phyloP scores from a whole-genome alignment of 345 rosid species.

The Citrus glauca region DNA sequence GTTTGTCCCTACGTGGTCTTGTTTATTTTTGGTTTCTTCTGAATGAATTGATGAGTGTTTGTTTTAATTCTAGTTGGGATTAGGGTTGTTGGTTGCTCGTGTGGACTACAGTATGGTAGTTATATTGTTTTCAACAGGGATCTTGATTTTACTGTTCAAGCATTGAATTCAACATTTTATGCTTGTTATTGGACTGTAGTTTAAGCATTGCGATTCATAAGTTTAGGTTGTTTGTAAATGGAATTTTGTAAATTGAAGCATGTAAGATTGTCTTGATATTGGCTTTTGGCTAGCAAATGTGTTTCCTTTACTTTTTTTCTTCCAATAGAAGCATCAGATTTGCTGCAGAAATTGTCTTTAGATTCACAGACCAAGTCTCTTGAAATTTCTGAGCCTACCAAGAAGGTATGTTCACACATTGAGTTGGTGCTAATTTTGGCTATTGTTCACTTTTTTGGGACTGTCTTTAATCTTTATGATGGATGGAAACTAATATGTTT shows the following conservation, averaged over 20 bases:
- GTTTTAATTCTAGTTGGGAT: neutral
- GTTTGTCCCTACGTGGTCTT: neutral
- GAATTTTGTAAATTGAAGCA: neutral
- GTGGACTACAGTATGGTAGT: neutral
- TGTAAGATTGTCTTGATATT: neutral
- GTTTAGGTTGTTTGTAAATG: neutral
- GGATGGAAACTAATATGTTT: neutral
- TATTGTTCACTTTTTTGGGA: neutral
- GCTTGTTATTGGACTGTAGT: neutral
- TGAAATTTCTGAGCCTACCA: constrained; percentile 70
- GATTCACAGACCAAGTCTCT: constrained; percentile 61
- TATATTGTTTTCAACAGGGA: neutral
- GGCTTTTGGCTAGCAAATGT: neutral
- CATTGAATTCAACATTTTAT: neutral
- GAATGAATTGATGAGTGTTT: neutral
- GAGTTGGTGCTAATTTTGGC: neutral
- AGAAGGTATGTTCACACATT: constrained; percentile 38
- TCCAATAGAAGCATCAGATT: constrained; percentile 65
- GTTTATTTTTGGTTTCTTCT: neutral
- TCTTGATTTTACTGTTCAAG: neutral
- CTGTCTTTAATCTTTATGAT: neutral
- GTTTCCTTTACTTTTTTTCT: constrained; percentile 47
- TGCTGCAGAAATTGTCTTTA: constrained; percentile 71
- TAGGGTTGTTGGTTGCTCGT: neutral
- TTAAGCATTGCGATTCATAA: neutral